Base-by-base conservation (phyloP, 805 yeast genomes). In the Clavispora vitiphila region DNA sequence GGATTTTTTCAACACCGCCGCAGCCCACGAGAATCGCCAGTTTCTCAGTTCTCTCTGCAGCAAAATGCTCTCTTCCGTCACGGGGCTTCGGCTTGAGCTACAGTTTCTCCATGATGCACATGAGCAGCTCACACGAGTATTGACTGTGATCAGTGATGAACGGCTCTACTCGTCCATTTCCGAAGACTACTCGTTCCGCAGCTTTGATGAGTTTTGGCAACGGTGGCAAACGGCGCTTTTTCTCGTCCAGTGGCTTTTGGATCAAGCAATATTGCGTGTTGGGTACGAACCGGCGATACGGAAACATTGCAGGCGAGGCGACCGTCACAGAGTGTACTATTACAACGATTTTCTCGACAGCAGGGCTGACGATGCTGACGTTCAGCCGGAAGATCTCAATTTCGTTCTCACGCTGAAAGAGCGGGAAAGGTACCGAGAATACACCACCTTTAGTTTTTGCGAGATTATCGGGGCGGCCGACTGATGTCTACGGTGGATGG, bases 221-320 rank as follows among this genome's bases (percentile, higher is more conserved):
- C 29, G 38, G 3, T 64, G 69, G 69, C 35, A 44, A 21, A 62
- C 55, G 40, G 38, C 55, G 8, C 50, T 51, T 37, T 58, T 50
- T 27, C 35, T 58, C 20, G 42, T 53, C 6, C 54, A 48, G 26
- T 61, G 66, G 65, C 25, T 60, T 9, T 44, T 58, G 14, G 21
- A 5, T 6, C 32, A 26, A 9, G 34, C 29, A 10, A 4, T 27
- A 15, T 8, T 6, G 6, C 31, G 32, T 5, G 32, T 10, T 15
- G 20, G 14, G 4, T 19, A 15, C 32, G 32, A 15, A n/a, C 4
- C 20, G 8, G 4, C 19, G 32, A 16, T 29, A 2, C 19, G 10
- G 12, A 15, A 9, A 8, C 32, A 29, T 10, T 29, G 32, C 32
- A 8, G 1, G 20, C 19, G 32, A 5, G 32, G 32, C 20, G 32